Conservation (phyloP, 768 basidiomycete genomes). For the Hypholoma fasciculare region DNA sequence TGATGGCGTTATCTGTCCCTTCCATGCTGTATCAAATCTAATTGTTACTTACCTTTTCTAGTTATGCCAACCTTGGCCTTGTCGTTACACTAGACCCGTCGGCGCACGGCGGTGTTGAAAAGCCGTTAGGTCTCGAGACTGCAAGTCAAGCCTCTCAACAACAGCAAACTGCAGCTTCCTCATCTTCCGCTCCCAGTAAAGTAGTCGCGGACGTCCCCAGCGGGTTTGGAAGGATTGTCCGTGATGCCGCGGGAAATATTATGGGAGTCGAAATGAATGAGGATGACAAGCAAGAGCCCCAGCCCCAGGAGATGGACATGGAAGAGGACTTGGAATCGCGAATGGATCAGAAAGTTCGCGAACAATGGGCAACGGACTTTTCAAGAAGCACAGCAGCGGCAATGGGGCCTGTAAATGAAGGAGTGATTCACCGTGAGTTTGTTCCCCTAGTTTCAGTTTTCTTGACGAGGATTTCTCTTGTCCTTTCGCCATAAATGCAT, state of each 20-base stretch:
- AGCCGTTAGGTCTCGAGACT: conserved; percentile 22
- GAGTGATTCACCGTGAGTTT: conserved; percentile 28
- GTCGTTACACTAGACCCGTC: conserved; percentile 66
- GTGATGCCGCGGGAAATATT: conserved; percentile 78
- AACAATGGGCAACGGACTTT: conserved; percentile 41
- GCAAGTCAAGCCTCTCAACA: conserved; percentile 12
- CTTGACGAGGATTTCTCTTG: background rate
- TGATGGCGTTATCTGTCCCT: background rate
- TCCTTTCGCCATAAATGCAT: background rate
- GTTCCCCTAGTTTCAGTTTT: conserved; percentile 1
- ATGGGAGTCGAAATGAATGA: conserved; percentile 67
- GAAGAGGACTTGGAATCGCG: conserved; percentile 33
- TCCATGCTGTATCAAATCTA: background rate
- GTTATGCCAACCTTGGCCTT: conserved; percentile 80
- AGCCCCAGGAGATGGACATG: conserved; percentile 27
- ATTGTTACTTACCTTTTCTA: conserved; percentile 26
- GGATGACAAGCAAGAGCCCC: conserved; percentile 41
- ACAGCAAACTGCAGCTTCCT: conserved; percentile 6
- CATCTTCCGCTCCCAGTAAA: conserved; percentile 14
- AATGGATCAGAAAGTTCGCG: conserved; percentile 20
- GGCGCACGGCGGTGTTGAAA: conserved; percentile 69
- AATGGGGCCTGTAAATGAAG: conserved; percentile 10
- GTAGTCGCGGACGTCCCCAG: conserved; percentile 40
- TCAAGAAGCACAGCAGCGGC: conserved; percentile 24
- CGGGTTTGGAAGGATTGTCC: conserved; percentile 79